A percentile compares a stretch with the other conserved stretches of the same genome.
These are phyloP conservation scores for Sarocladiaceae sp. DNA, from an alignment of 2,329 filamentous ascomycete species.

Conservation along the genomic window DNA sequence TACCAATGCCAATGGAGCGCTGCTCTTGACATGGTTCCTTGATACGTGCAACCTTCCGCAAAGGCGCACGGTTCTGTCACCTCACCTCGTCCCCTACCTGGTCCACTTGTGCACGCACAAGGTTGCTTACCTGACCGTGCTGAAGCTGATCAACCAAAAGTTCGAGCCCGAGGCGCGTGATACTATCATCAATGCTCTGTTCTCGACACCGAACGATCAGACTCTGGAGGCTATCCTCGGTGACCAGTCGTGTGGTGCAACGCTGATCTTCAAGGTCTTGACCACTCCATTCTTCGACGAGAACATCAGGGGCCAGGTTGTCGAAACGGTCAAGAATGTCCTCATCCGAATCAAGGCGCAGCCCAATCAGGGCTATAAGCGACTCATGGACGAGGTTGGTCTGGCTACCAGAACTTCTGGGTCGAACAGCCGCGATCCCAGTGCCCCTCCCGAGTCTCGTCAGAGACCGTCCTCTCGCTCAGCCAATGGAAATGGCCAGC, in stretches of 20 bases:
- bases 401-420: slow-evolving; percentile 63
- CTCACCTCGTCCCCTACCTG: slow-evolving; percentile 85
- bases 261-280: slow-evolving; percentile 96
- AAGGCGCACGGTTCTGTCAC: slow-evolving; percentile 85
- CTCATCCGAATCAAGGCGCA: slow-evolving; percentile 88
- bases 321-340: slow-evolving; percentile 88
- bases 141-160: slow-evolving; percentile 98
- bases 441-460: slow-evolving; percentile 42
- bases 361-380: slow-evolving; percentile 94
- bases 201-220: slow-evolving; percentile 85
- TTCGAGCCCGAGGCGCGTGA: slow-evolving; percentile 90
- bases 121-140: slow-evolving; percentile 91
- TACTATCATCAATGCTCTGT: slow-evolving; percentile 81
- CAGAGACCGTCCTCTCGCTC: slow-evolving; percentile 55
- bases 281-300: slow-evolving; percentile 98
- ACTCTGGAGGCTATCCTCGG: slow-evolving; percentile 84
- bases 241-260: slow-evolving; percentile 89
- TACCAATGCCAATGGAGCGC: slow-evolving; percentile 90
- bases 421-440: slow-evolving; percentile 34
- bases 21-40: slow-evolving; percentile 94
- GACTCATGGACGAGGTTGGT: slow-evolving; percentile 97
- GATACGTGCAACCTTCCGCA: slow-evolving; percentile 96
- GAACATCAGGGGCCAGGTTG: slow-evolving; percentile 77
- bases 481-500: slow-evolving; percentile 39
- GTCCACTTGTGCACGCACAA: slow-evolving; percentile 98